Base-by-base conservation (phyloP, 2,329 filamentous ascomycete species). In the Akanthomyces lecanii region DNA sequence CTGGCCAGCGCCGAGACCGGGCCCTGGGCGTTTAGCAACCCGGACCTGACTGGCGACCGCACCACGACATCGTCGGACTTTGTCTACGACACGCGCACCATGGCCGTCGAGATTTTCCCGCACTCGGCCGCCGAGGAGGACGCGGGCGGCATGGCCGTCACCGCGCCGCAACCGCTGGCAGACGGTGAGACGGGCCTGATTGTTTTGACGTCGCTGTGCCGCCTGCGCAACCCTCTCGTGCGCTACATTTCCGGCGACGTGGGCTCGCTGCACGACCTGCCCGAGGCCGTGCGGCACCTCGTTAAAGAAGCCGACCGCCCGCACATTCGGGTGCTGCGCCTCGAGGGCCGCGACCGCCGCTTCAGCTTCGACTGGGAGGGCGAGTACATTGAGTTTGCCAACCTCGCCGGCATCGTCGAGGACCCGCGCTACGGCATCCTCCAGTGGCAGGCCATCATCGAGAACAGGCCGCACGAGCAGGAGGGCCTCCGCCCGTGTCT, bases 241-340 rank as follows among this genome's bases (percentile, higher is more conserved):
- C 75, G 79, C 33, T 81, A 80, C 58, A 63, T 78, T 3, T 77
- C 74, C 0, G 77, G 78, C 0, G 79, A 81, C 33, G 25, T 80
- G 0, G 76, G 74, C 0, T 79, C 77, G 0, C 45, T 81, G 0
- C 77, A 78, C 38, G 51, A 70, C 1, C 63, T 79, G 0, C 71
- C 76, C 0, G 59, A 69, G 0, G 5, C 63, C 0, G 63, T 68
- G 2, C 45, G 40, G 1, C 40, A 53, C 1, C 18, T 63, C 0
- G 33, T 78, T 1, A 57, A 71, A 0, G 66, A 69, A 1, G 52
- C 58, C 0, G 67, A 73, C 5, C 65, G 67, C 40, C 63, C 66
- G 0, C 64, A 75, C 53, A 56, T 76, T 2, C 72, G 71, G 0
- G 23, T 79, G 0, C 68, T 80, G 2, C 76, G 77, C 0, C 63